A percentile compares a stretch with the other conserved stretches of the same genome.
phyloP scores from a whole-genome alignment of 2,329 filamentous ascomycete species.

The Exophiala xenobiotica region DNA sequence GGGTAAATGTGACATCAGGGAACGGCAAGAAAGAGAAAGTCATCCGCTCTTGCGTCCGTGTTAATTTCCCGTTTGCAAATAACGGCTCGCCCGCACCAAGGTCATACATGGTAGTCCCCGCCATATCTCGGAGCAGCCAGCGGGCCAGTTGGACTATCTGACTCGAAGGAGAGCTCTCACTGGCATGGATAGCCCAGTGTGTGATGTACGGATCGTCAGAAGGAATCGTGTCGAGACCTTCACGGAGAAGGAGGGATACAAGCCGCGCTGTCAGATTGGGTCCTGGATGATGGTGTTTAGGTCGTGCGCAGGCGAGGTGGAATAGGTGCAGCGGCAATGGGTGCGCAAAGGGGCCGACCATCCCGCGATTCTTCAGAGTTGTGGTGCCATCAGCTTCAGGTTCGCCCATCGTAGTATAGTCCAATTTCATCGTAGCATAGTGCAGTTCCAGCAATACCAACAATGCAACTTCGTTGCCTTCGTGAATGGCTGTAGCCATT shows the following conservation, averaged over 20 bases:
- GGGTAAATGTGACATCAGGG: neutral
- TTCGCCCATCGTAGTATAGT: neutral
- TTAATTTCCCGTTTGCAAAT: neutral
- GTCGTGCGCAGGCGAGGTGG: conserved; percentile 17
- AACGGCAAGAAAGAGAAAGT: neutral
- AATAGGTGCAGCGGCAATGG: conserved; percentile 24
- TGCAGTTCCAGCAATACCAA: conserved; percentile 40
- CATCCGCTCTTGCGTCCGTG: neutral
- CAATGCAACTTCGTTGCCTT: conserved; percentile 36
- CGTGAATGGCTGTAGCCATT: conserved; percentile 40
- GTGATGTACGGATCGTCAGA: conserved; percentile 23
- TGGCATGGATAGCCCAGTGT: conserved; percentile 21
- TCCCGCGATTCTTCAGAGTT: neutral
- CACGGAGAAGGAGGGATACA: conserved; percentile 21
- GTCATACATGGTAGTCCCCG: conserved; percentile 5
- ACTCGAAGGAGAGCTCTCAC: neutral
- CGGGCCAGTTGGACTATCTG: conserved; percentile 10
- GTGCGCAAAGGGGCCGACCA: conserved; percentile 1
- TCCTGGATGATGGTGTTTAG: neutral
- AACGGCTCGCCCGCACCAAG: neutral
- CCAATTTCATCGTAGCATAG: conserved; percentile 27
- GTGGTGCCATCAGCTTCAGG: neutral
- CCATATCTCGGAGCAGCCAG: conserved; percentile 24
- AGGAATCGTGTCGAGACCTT: conserved; percentile 16
- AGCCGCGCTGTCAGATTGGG: neutral